Evolutionary conservation across 495 filamentous ascomycete species (phyloP).

Genomic region (Annulohypoxylon moriforme): DNA sequence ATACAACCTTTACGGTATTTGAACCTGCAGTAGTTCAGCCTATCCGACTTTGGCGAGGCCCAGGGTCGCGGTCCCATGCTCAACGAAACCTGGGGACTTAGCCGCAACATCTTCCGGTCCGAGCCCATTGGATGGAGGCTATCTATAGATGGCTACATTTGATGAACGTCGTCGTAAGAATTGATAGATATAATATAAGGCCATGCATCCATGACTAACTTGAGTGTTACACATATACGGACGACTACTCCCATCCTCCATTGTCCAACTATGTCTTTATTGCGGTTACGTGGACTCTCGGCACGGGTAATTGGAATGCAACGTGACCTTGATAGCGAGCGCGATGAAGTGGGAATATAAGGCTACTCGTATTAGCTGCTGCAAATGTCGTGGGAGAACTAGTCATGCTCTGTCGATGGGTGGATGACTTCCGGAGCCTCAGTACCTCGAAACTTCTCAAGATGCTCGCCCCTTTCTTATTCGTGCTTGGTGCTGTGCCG

Average conservation of each 20-base stretch:
- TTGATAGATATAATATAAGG: not conserved
- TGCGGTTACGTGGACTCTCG: constrained; percentile 21
- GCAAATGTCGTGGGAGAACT: not conserved
- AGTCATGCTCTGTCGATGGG: not conserved
- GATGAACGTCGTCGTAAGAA: constrained; percentile 13
- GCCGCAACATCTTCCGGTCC: constrained; percentile 29
- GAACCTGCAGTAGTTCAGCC: constrained; percentile 10
- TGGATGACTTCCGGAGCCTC: not conserved
- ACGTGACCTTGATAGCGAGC: constrained; percentile 8
- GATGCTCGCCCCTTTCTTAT: constrained; percentile 15
- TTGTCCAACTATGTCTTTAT: constrained; percentile 1
- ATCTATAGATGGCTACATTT: not conserved
- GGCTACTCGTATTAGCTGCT: not conserved
- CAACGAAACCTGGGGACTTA: constrained; percentile 23
- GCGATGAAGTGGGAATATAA: not conserved
- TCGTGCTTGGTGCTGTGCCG: constrained; percentile 8
- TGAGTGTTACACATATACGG: not conserved
- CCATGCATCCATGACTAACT: not conserved
- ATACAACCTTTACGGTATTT: constrained; percentile 9
- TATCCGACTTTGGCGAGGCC: not conserved
- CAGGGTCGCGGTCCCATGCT: constrained; percentile 17
- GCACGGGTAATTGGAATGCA: constrained; percentile 22
- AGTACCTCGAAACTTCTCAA: not conserved
- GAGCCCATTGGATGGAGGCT: constrained; percentile 5
- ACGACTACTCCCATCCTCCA: not conserved